Base-by-base conservation (phyloP, 108 stramenopile species). In the Ochromonas danica region DNA sequence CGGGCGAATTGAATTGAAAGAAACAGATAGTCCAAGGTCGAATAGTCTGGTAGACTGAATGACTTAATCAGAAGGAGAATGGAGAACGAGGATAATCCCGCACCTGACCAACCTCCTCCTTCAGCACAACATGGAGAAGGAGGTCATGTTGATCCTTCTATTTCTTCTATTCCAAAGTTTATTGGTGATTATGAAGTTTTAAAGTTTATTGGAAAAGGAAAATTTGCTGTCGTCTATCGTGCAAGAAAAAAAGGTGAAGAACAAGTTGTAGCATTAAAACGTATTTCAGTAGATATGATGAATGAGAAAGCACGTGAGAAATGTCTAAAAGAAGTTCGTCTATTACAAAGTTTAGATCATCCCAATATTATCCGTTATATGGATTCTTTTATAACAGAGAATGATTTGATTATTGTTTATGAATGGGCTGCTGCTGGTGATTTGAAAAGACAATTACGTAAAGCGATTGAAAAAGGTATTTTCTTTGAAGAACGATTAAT, bases 371-470 rank as follows among this genome's bases (percentile, higher is more conserved):
- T 90, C n/a, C 71, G 70, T 1, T 90, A 85, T 83, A 45, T 70
- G n/a, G 89, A 89, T 57, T 77, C n/a, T 33, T 85, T 87, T 61
- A 43, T 87, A 2, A 79, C 51, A 1, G 81, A 79, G 0, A 61
- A 83, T 14, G 86, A 88, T 45, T 63, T 88, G 10, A 38, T 85
- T 17, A 86, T 85, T 79, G 84, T 87, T 22, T 84, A 87, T 43
- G 88, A 88, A 70, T 89, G 86, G 87, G 87, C 88, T 0, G 61
- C 85, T 3, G 89, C 89, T 0, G 89, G 89, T 31, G 89, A 89
- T 41, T n/a, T n/a, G n/a, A 89, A 89, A 77, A 43, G 89, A 0
- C 86, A 88, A 60, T 62, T 89, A 0, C 43, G 88, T 0, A 88
- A 88, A 65, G 89, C 89, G 1, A 43, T 42, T 1, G 84, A 84